phyloP scores from a whole-genome alignment of 768 basidiomycete species.

The Lentinula sp. region DNA sequence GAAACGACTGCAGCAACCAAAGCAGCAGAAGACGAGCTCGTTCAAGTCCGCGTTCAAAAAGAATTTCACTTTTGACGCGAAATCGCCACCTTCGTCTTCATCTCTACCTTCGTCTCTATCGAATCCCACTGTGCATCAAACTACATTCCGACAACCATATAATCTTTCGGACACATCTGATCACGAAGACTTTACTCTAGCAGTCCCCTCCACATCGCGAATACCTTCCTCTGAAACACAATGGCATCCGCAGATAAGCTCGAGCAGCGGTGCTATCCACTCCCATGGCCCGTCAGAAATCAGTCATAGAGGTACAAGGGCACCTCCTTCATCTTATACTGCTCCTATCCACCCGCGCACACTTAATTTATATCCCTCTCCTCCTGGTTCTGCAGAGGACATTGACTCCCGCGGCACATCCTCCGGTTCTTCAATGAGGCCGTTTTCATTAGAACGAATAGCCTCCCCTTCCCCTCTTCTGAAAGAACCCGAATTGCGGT shows the following conservation, averaged over 20 bases:
- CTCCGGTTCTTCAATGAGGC: neutral
- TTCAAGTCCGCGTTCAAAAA: neutral
- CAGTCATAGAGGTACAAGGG: neutral
- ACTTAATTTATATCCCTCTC: neutral
- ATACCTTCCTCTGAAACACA: neutral
- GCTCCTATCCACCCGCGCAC: neutral
- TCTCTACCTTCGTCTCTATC: neutral
- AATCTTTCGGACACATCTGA: neutral
- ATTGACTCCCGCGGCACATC: neutral
- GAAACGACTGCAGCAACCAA: slow-evolving; percentile 7
- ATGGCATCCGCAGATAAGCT: neutral
- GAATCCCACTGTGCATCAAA: neutral
- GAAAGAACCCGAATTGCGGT: neutral
- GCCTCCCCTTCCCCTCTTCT: neutral
- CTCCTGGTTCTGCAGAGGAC: neutral
- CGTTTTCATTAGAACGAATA: neutral
- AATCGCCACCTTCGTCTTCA: neutral
- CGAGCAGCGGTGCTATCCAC: neutral
- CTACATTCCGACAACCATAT: neutral
- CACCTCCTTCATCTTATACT: neutral
- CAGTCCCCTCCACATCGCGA: neutral
- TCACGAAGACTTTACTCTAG: neutral
- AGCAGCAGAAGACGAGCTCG: neutral
- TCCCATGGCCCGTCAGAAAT: neutral
- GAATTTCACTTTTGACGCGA: neutral